Conservation (phyloP, 2,329 filamentous ascomycete genomes). For the Passalora sequoiae region DNA sequence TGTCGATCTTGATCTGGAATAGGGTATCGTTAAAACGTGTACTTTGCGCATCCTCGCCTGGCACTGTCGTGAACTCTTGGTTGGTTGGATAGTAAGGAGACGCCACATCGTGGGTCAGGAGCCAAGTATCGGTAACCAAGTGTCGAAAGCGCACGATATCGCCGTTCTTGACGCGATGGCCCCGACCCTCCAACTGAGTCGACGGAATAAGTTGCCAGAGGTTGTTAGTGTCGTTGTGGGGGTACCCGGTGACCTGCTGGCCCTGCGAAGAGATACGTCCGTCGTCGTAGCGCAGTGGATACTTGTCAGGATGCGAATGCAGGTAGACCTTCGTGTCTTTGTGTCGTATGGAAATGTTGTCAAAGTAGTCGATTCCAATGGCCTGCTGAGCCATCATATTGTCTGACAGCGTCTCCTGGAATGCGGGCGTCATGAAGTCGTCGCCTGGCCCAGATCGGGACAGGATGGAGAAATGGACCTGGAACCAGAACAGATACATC, state of each 20-base stretch:
- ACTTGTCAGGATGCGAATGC: conserved; percentile 83
- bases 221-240: conserved; percentile 98
- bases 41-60: conserved; percentile 65
- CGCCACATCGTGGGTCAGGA: conserved; percentile 93
- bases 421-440: conserved; percentile 97
- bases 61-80: conserved; percentile 90
- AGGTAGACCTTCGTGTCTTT: conserved; percentile 97
- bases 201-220: conserved; percentile 87
- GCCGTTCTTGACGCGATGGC: conserved; percentile 69
- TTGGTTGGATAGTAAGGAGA: conserved; percentile 96
- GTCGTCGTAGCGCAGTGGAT: conserved; percentile 94
- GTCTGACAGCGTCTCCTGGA: conserved; percentile 94
- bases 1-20: conserved; percentile 87
- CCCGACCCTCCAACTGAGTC: conserved; percentile 50
- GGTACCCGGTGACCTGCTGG: conserved; percentile 96
- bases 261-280: conserved; percentile 93
- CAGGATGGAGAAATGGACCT: conserved; percentile 93
- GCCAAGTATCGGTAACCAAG: conserved; percentile 74
- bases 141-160: conserved; percentile 84
- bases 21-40: conserved; percentile 79
- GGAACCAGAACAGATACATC: conserved; percentile 99
- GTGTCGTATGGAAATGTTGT: conserved; percentile 80
- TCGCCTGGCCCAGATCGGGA: conserved; percentile 86
- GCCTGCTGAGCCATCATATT: conserved; percentile 88
- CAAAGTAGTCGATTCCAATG: conserved; percentile 82